phyloP scores from a whole-genome alignment of 75 land plant species.

The Pinus albicaulis region DNA sequence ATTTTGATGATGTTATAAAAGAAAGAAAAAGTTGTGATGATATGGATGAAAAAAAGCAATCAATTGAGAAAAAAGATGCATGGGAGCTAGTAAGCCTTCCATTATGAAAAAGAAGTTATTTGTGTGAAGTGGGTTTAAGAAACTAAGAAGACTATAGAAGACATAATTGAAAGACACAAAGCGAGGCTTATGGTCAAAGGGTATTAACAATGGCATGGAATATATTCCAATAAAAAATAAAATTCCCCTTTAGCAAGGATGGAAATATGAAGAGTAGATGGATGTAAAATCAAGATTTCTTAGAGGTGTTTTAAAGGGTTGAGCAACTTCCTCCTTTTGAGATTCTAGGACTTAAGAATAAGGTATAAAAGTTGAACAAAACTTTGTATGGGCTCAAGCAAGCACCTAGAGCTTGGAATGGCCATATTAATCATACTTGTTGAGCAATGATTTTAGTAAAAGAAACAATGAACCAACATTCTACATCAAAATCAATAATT shows the following conservation, averaged over 20 bases:
- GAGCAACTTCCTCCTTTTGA: no score
- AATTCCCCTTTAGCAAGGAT: neutral
- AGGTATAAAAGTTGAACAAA: no score
- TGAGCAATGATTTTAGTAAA: no score
- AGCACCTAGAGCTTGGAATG: no score
- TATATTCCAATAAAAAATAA: neutral
- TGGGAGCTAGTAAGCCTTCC: neutral
- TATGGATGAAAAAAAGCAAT: neutral
- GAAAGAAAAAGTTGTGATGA: neutral
- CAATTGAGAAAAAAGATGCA: neutral
- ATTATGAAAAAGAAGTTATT: neutral
- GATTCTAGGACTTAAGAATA: no score
- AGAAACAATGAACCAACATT: no score
- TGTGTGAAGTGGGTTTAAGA: neutral
- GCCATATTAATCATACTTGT: no score
- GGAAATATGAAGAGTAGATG: neutral
- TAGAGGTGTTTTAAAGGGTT: no score
- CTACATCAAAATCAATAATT: no score
- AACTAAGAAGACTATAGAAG: neutral
- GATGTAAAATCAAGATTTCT: no score
- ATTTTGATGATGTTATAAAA: neutral
- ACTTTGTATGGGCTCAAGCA: no score
- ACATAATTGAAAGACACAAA: neutral
- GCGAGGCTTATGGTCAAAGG: neutral
- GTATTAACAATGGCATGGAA: neutral